Base-by-base conservation (phyloP, 352 stramenopile species). In the Phytophthora capsici region DNA sequence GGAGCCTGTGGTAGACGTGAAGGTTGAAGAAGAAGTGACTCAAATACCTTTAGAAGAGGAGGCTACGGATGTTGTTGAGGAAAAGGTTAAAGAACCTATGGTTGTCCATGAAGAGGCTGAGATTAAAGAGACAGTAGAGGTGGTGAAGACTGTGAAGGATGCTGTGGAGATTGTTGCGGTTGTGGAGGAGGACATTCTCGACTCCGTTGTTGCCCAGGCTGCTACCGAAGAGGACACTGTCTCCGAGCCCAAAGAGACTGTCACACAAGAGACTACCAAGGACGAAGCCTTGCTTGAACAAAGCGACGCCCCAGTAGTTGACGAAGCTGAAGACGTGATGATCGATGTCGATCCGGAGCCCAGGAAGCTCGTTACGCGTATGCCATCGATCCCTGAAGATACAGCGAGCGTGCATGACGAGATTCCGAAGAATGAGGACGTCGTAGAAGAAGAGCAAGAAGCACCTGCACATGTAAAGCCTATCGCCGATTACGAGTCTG, bases 301-400 rank as follows among this genome's bases (percentile, higher is more conserved):
- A 2, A 57, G 14, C 5, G 50, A 60, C 2, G 16, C 22, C 1
- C 9, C 34, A 17, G 9, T 22, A 13, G 13, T 28, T 4, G 53
- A 63, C 44, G 52, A 58, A 12, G 8, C 14, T 5, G 46, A 57
- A 2, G 46, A 52, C 32, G 23, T 59, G 38, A 53, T 34, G 55
- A 23, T 54, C 7, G 43, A 30, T 23, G 10, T 46, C 25, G 52
- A 50, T n/a, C 43, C 43, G 47, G 50, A 61, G 38, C 34, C 50
- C 6, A 49, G 40, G 12, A 58, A 63, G 23, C 30, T 44, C 17
- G n/a, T 63, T 13, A 56, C 36, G 12, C 44, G 45, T 8, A 69
- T 58, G 52, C 5, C 52, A 25, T 69, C 45, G 4, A 58, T 69
- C 48, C 30, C 61, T 1, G 54, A 64, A 50, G 53, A 55, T 13